Evolutionary conservation across 2,329 filamentous ascomycete genomes (phyloP), one percentile per base, ranked within the genome.

Genomic region (Arthrobotrys pseudoclavata): DNA sequence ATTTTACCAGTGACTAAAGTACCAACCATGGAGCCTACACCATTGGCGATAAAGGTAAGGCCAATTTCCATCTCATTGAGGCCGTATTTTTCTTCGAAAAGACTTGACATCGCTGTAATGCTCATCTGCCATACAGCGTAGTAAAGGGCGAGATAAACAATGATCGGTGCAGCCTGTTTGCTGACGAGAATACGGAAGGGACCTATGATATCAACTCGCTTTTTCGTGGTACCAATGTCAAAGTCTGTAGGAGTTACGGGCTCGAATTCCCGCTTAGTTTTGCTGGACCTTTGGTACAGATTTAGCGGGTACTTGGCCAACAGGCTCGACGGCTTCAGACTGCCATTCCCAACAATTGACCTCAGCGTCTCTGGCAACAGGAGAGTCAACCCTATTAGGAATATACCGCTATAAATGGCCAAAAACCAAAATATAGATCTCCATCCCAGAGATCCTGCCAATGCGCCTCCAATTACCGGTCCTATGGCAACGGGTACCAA

Each of bases 381-480:
- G 10, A 90, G 79, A 1, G 86, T 80, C 75, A 88, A 88, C 0
- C 88, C 85, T 1, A 90, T 74, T 29, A 90, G 82, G 82, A 87
- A 88, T 0, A 84, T 83, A 2, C 80, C 82, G 0, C 83, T 82
- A 0, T 83, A 83, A 47, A 92, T 89, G 47, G 87, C 85, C 70
- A 90, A 85, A 80, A 91, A 91, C 90, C 90, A 91, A 80, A 92
- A 92, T 66, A 91, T 88, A 61, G 87, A 85, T 15, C 87, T 84
- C 90, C 90, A 92, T 7, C 89, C 89, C 0, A 91, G 85, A 77
- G 87, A 91, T 79, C 91, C 85, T n/a, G 86, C 86, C 18, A 93
- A 82, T 0, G 91, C 78, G 0, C 90, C 91, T 15, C 91, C 90
- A 2, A 92, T 84, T 0, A 91, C 86, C 0, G 91, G 90, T 0